Evolutionary conservation across 176 grass and related monocot genomes (phyloP).

Genomic region (Triticum dicoccoides): DNA sequence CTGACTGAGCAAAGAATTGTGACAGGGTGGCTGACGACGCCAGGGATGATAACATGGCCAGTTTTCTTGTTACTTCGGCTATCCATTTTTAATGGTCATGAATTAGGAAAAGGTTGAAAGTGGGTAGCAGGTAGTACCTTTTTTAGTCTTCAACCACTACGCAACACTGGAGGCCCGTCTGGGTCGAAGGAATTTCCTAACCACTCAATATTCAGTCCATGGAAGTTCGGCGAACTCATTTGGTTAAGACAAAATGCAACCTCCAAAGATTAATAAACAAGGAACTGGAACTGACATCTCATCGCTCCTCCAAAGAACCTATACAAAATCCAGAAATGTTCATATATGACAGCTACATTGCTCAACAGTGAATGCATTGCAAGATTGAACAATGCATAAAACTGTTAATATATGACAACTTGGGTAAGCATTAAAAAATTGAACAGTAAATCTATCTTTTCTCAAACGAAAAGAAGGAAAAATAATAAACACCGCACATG

Average conservation of each 20-base stretch:
- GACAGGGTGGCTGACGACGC: not conserved
- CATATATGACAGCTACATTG: not conserved
- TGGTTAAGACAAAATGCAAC: too few species aligned
- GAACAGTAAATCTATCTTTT: not conserved
- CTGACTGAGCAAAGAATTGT: not conserved
- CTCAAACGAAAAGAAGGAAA: not conserved
- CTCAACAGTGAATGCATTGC: not conserved
- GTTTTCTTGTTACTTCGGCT: not conserved
- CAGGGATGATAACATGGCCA: not conserved
- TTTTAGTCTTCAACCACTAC: not conserved
- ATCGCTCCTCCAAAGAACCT: not conserved
- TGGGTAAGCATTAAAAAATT: not conserved
- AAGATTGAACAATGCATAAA: too few species aligned
- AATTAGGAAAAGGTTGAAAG: not conserved
- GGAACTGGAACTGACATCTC: not conserved
- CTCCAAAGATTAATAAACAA: too few species aligned
- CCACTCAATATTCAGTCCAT: not conserved
- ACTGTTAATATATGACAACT: not conserved
- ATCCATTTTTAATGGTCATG: not conserved
- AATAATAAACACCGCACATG: not conserved
- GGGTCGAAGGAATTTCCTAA: not conserved
- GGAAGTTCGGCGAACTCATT: not conserved
- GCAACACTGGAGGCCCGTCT: not conserved
- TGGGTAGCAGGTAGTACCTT: too few species aligned
- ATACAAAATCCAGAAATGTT: not conserved